Base-by-base conservation (phyloP, 208 protist genomes). In the Leishmania major region DNA sequence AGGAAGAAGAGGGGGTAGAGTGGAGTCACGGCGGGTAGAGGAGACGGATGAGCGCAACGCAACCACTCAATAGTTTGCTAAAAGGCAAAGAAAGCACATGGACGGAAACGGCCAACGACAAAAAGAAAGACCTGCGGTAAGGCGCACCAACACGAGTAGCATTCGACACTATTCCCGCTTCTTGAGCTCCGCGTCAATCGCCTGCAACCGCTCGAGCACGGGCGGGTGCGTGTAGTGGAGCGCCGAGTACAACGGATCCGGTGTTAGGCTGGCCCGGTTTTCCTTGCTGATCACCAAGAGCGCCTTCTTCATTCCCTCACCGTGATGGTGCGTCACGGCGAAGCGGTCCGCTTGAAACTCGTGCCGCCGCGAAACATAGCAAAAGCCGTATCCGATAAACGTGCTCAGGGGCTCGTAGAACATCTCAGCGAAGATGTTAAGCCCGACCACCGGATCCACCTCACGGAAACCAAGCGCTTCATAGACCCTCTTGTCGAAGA, bases 281-380 rank as follows among this genome's bases (percentile, higher is more conserved):
- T 93, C 88, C 77, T 90, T 95, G 0, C 79, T 83, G 31, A 95
- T 67, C 74, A 87, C 76, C 37, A 95, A 35, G 3, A 98, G 84
- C 1, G 80, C 90, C 59, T 75, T 69, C 62, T 81, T 66, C n/a
- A 98, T 81, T 2, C 69, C 43, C 22, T 71, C 74, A 17, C 82
- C 90, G 75, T 94, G 93, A 31, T 90, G 88, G 43, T 89, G 77
- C 11, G 60, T 43, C 1, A 95, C 90, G 43, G 91, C 92, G 60
- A 90, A 96, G 31, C 78, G 59, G 74, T 97, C 94, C 2, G 94
- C 94, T 79, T 96, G 89, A 62, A 95, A 96, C 78, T 97, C 94
- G 78, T 88, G 78, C 55, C 74, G 76, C 28, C 92, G 87, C 4
- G 81, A 81, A 25, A 95, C 2, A 43, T 75, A 77, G 53, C 75